Evolutionary conservation across 2,329 filamentous ascomycete genomes (phyloP), one percentile per base, ranked within the genome.

Genomic region (Colletotrichum sansevieriae): DNA sequence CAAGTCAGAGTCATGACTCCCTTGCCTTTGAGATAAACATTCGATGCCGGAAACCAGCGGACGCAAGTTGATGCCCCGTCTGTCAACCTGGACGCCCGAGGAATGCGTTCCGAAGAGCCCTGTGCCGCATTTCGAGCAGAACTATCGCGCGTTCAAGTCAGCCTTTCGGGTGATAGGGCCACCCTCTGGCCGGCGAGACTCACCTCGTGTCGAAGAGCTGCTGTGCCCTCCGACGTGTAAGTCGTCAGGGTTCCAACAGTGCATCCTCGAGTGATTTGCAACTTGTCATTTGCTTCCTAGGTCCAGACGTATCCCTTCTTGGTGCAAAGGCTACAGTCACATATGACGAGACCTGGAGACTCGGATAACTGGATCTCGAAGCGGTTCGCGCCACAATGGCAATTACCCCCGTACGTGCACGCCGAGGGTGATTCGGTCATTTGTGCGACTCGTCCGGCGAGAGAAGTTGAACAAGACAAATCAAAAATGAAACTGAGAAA

Each of bases 261-360:
- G 67, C 71, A 18, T 39, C 73, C 46, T 70, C 71, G 44, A 55
- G 68, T 57, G 61, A 56, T 7, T 65, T 52, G n/a, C 25, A 75
- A 61, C 2, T 43, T 52, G 13, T 51, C 57, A 4, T 56, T 63
- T 10, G 52, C 46, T 12, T 58, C 37, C 1, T 70, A 59, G 2
- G 74, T 43, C 76, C 76, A 78, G 3, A 76, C 67, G 39, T 75
- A 74, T 2, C 75, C 76, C 20, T 76, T 75, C 62, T 76, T 78
- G 1, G 8, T 18, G 49, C 76, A 78, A n/a, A 75, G 71, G 3
- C 55, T 67, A 58, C 76, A 78, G 22, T 65, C 41, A 60, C 76
- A 78, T 1, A 70, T 44, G 0, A 71, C 63, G 0, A 71, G 70
- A 0, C 58, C 39, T 3, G 41, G 61, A 22, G 68, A 69, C 3